phyloP scores from a whole-genome alignment of 352 stramenopile genomes.

The Globisporangium canariense region DNA sequence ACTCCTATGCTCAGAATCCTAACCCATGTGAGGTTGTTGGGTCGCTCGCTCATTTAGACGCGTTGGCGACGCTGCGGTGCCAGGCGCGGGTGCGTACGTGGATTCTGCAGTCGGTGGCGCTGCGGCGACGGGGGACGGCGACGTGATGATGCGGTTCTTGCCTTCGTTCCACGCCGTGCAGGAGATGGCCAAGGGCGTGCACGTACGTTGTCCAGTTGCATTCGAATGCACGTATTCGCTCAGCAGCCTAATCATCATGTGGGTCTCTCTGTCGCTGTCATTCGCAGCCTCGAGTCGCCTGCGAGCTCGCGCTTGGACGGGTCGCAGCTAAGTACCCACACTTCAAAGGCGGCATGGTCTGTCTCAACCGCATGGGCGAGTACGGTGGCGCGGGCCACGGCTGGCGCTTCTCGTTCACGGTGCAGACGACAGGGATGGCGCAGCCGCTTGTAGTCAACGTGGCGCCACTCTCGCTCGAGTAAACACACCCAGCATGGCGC shows the following conservation, averaged over 20 bases:
- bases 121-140: slow-evolving; percentile 85
- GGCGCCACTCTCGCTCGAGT: slow-evolving; percentile 30
- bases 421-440: slow-evolving; percentile 59
- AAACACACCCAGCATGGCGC: slow-evolving; percentile 14
- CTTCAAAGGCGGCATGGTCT: slow-evolving; percentile 81
- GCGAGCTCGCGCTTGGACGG: slow-evolving; percentile 43
- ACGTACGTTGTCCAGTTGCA: slow-evolving; percentile 40
- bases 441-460: slow-evolving; percentile 53
- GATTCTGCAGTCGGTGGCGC: slow-evolving; percentile 77
- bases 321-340: slow-evolving; percentile 53
- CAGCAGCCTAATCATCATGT: not conserved
- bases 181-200: slow-evolving; percentile 69
- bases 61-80: slow-evolving; percentile 83
- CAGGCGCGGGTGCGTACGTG: slow-evolving; percentile 85
- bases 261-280: not conserved
- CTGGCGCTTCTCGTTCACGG: slow-evolving; percentile 70
- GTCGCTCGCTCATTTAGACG: slow-evolving; percentile 33
- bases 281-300: slow-evolving; percentile 53
- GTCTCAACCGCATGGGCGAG: slow-evolving; percentile 64
- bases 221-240: not conserved
- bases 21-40: not conserved
- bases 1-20: not conserved
- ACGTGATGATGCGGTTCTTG: slow-evolving; percentile 92
- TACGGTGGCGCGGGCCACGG: slow-evolving; percentile 73
- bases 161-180: slow-evolving; percentile 81